A percentile compares a stretch with the other conserved stretches of the same genome.
Conservation (phyloP, 2,329 filamentous ascomycete genomes). For the Rasamsonia emersonii region DNA sequence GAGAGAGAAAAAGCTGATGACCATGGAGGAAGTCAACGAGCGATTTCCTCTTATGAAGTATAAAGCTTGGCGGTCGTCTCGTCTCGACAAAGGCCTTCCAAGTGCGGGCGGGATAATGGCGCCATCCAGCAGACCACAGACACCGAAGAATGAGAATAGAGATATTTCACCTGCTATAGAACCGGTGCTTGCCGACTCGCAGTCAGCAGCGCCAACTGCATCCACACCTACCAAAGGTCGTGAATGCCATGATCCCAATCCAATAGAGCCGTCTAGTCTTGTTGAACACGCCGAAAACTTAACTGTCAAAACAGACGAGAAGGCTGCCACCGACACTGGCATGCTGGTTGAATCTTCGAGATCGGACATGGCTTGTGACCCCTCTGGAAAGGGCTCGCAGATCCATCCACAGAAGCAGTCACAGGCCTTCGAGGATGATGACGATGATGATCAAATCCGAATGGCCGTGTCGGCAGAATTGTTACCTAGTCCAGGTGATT, state of each 20-base stretch:
- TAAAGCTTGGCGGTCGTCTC: constrained; percentile 82
- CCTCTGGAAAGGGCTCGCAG: constrained; percentile 18
- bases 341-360: neutral
- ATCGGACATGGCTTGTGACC: constrained; percentile 8
- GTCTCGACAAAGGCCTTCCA: constrained; percentile 74
- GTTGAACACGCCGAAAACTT: constrained; percentile 9
- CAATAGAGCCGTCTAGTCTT: constrained; percentile 10
- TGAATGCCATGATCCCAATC: constrained; percentile 10
- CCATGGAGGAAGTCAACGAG: constrained; percentile 97
- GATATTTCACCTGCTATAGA: constrained; percentile 17
- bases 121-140: constrained; percentile 61
- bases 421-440: constrained; percentile 59
- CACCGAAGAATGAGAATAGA: constrained; percentile 57
- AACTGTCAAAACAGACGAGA: constrained; percentile 12
- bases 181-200: constrained; percentile 10
- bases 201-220: constrained; percentile 13
- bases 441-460: constrained; percentile 70
- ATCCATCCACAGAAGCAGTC: constrained; percentile 38
- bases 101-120: constrained; percentile 75
- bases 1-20: constrained; percentile 97
- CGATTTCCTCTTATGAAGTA: constrained; percentile 95
- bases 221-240: constrained; percentile 17
- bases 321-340: constrained; percentile 5
- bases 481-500: constrained; percentile 73
- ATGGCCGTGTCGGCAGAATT: constrained; percentile 74